Percentiles rank a stretch among this genome's conserved stretches.
These are phyloP conservation scores for Diaporthe batatas DNA, from an alignment of 2,329 filamentous ascomycete genomes.

Conservation along the genomic window DNA sequence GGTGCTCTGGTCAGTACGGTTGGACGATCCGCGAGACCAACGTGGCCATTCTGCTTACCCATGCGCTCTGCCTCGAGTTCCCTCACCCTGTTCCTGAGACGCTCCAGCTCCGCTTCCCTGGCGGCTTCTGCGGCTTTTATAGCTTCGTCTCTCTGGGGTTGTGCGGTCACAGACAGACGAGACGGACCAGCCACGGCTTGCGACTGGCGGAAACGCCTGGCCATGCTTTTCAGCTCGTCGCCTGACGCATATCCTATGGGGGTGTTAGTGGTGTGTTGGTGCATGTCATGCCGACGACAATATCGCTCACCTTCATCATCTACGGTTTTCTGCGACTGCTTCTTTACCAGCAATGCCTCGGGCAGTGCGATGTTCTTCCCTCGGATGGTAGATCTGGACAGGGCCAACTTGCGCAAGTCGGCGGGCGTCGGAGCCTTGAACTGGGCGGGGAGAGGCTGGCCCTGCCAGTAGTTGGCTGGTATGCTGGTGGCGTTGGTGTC, in stretches of 20 bases:
- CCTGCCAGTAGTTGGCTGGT: constrained; percentile 27
- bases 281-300: background rate
- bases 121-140: background rate
- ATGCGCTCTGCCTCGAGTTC: constrained; percentile 4
- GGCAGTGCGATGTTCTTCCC: background rate
- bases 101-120: background rate
- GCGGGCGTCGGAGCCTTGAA: background rate
- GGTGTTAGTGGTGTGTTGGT: background rate
- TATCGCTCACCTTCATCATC: background rate
- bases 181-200: no score
- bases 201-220: no score
- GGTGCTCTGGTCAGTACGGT: background rate
- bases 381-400: background rate
- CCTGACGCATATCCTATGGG: background rate
- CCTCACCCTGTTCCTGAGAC: background rate
- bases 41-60: background rate
- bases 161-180: no score
- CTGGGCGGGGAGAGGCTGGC: background rate
- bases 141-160: background rate
- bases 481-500: background rate
- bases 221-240: no score
- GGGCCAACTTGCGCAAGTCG: background rate
- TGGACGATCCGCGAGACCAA: background rate
- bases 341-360: background rate
- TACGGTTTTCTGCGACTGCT: background rate